phyloP scores from a whole-genome alignment of 768 basidiomycete genomes.

The Lepiota subincarnata region DNA sequence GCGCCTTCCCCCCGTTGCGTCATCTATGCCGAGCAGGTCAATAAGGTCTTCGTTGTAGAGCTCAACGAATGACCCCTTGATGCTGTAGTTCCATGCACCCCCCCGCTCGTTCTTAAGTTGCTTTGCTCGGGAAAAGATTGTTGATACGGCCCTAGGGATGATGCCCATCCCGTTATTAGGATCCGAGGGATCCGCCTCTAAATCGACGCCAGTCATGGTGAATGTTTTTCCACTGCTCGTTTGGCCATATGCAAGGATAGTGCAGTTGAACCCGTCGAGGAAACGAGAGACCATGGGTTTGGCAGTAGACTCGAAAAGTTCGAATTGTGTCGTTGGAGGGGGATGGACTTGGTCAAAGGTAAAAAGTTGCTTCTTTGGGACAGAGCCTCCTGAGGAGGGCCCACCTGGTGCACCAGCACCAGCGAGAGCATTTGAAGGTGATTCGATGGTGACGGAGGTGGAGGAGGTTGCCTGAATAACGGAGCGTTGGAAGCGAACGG shows the following conservation, averaged over 20 bases:
- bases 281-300: slow-evolving; percentile 84
- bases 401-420: slow-evolving; percentile 48
- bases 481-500: slow-evolving; percentile 89
- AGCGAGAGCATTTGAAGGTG: slow-evolving; percentile 48
- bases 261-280: slow-evolving; percentile 94
- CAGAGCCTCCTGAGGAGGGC: slow-evolving; percentile 38
- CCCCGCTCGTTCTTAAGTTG: slow-evolving; percentile 75
- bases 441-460: slow-evolving; percentile 82
- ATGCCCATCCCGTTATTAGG: slow-evolving; percentile 87
- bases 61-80: slow-evolving; percentile 95
- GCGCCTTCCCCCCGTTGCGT: slow-evolving; percentile 59
- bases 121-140: slow-evolving; percentile 77
- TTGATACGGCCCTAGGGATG: slow-evolving; percentile 88
- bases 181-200: slow-evolving; percentile 83
- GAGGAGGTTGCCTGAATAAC: slow-evolving; percentile 75
- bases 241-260: slow-evolving; percentile 96
- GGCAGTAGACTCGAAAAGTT: slow-evolving; percentile 81
- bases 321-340: slow-evolving; percentile 80
- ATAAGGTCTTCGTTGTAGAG: slow-evolving; percentile 99
- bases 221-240: slow-evolving; percentile 96
- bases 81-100: slow-evolving; percentile 67
- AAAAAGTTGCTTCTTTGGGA: slow-evolving; percentile 79
- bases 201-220: slow-evolving; percentile 95
- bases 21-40: slow-evolving; percentile 82
- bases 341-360: slow-evolving; percentile 93